phyloP scores from a whole-genome alignment of 441 rosid species.

The Gossypium aridum region DNA sequence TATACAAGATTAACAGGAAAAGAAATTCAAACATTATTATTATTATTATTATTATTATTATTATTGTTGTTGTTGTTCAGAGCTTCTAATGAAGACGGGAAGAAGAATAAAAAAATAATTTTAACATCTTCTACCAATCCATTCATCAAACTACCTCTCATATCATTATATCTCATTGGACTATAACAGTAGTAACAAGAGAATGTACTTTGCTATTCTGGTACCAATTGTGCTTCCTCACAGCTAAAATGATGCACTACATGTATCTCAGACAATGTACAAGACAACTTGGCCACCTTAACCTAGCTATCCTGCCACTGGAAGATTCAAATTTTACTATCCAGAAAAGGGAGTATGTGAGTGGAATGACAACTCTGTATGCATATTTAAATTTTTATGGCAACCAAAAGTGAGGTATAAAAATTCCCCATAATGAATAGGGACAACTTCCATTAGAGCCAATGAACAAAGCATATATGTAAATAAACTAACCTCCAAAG shows the following conservation, averaged over 20 bases:
- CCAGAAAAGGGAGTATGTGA: too few relatives aligned
- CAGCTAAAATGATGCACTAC: neutral
- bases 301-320: neutral
- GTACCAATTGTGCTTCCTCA: neutral
- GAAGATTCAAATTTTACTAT: too few relatives aligned
- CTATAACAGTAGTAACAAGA: neutral
- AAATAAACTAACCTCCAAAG: neutral
- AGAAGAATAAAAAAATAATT: neutral
- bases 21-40: neutral
- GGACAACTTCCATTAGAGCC: neutral
- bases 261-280: neutral
- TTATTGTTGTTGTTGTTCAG: neutral
- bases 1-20: neutral
- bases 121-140: neutral
- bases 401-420: too few relatives aligned
- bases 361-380: neutral
- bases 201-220: neutral
- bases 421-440: too few relatives aligned
- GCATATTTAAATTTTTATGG: neutral
- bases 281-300: neutral
- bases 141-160: neutral
- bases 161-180: too few relatives aligned
- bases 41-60: neutral
- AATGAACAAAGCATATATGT: neutral
- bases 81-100: neutral